phyloP scores from a whole-genome alignment of 331 rosid species.

The Prunus yedoensis region DNA sequence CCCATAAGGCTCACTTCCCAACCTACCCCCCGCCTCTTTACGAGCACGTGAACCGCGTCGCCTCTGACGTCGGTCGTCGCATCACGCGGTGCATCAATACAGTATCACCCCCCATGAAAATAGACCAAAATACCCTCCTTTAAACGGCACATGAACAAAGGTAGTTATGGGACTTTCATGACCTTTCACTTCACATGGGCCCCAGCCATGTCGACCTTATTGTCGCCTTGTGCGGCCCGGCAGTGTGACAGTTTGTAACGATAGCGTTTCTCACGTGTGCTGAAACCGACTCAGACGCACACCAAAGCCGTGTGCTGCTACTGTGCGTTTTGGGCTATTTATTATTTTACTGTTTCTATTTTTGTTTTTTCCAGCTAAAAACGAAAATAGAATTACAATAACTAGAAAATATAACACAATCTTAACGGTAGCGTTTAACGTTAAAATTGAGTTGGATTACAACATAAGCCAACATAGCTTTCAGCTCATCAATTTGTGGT shows the following conservation, averaged over 20 bases:
- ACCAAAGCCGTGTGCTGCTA: too few species aligned
- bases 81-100: not conserved
- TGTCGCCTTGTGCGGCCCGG: not conserved
- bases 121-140: not conserved
- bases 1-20: not conserved
- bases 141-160: not conserved
- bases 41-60: not conserved
- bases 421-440: not conserved
- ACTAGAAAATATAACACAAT: too few species aligned
- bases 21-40: not conserved
- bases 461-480: not conserved
- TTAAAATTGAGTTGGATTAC: not conserved
- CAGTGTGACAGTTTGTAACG: not conserved
- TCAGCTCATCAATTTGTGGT: not conserved
- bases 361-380: too few species aligned
- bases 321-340: too few species aligned
- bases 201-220: not conserved
- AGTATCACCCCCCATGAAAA: not conserved
- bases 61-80: not conserved
- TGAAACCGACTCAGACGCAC: too few species aligned
- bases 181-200: not conserved
- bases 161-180: not conserved
- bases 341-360: too few species aligned
- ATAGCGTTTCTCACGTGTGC: constrained; percentile 1
- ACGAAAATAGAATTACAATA: too few species aligned